Evolutionary conservation across 495 filamentous ascomycete species (phyloP).

Genomic region (Annulohypoxylon stygium): DNA sequence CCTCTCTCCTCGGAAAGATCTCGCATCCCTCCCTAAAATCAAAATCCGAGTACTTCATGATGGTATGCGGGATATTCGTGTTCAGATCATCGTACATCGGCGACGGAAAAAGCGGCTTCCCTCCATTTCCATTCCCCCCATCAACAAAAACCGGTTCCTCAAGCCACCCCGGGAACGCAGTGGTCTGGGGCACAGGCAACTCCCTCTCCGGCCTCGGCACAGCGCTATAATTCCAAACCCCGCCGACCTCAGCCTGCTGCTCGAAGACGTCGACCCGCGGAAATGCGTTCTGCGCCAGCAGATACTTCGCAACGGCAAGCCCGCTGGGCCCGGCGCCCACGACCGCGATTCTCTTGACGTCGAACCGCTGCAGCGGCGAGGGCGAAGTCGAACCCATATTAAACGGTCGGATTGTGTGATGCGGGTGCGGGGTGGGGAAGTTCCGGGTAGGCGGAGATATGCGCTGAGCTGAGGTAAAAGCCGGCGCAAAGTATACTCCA

Average conservation of each 20-base stretch:
- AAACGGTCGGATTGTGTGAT: not conserved
- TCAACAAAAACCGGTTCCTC: slow-evolving; percentile 55
- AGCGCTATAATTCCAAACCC: slow-evolving; percentile 83
- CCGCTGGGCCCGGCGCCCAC: slow-evolving; percentile 80
- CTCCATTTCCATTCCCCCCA: slow-evolving; percentile 5
- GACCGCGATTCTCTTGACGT: slow-evolving; percentile 69
- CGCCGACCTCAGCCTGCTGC: slow-evolving; percentile 79
- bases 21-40: slow-evolving; percentile 70
- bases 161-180: slow-evolving; percentile 53
- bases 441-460: not conserved
- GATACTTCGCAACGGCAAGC: slow-evolving; percentile 76
- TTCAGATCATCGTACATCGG: slow-evolving; percentile 86
- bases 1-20: slow-evolving; percentile 77
- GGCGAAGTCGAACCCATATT: slow-evolving; percentile 48
- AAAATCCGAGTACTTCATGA: slow-evolving; percentile 86
- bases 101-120: slow-evolving; percentile 67
- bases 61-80: slow-evolving; percentile 84
- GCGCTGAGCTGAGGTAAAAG: not conserved
- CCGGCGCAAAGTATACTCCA: not conserved
- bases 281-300: slow-evolving; percentile 80
- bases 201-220: slow-evolving; percentile 36
- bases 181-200: slow-evolving; percentile 57
- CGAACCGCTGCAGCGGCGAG: slow-evolving; percentile 43
- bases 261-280: slow-evolving; percentile 82
- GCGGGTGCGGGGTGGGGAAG: not conserved